phyloP scores from a whole-genome alignment of 345 rosid species.

The Eucalyptus curtisii region DNA sequence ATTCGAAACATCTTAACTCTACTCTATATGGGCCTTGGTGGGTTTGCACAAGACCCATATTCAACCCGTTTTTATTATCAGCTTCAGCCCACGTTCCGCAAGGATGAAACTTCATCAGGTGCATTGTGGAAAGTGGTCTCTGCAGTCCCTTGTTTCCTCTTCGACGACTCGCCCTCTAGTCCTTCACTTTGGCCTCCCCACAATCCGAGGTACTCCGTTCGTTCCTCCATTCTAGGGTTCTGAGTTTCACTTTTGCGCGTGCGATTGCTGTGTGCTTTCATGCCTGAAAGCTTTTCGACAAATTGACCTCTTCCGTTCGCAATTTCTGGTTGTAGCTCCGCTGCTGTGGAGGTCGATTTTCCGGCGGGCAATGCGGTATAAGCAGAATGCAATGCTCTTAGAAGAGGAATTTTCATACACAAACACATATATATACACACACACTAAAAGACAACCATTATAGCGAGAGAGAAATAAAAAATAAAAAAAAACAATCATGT shows the following conservation, averaged over 20 bases:
- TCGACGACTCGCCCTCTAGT: neutral
- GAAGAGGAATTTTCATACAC: neutral
- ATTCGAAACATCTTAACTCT: neutral
- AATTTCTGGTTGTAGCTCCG: neutral
- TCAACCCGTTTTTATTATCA: neutral
- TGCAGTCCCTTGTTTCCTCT: neutral
- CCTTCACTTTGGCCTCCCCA: neutral
- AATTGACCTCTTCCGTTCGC: neutral
- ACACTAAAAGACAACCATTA: neutral
- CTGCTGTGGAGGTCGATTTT: neutral
- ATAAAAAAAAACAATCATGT: neutral
- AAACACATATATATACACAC: too few species aligned
- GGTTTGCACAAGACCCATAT: neutral
- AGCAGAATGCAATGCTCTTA: neutral
- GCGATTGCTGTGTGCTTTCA: neutral
- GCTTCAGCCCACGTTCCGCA: neutral
- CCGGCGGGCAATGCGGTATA: neutral
- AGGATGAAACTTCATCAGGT: neutral
- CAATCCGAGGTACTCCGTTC: neutral
- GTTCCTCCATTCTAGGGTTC: neutral
- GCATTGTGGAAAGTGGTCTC: neutral
- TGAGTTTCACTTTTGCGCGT: neutral
- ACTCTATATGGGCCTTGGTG: neutral
- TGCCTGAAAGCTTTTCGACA: neutral
- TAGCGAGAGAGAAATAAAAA: fast-evolving